phyloP scores from a whole-genome alignment of 148 eudicot genomes.

The Polygonum maritimum region DNA sequence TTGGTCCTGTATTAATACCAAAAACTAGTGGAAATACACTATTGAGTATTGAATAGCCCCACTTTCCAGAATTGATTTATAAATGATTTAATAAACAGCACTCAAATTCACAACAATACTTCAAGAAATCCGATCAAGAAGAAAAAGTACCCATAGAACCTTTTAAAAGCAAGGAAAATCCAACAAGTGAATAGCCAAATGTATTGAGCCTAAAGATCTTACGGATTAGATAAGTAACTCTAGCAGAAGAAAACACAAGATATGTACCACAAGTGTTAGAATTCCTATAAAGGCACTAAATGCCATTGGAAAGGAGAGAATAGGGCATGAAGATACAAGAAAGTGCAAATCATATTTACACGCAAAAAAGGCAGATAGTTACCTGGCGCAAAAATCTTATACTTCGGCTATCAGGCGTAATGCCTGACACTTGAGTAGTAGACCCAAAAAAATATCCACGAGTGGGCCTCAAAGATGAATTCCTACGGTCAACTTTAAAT shows the following conservation, averaged over 20 bases:
- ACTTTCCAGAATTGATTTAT: too few relatives aligned
- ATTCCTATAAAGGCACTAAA: background rate
- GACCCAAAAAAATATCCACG: slow-evolving; percentile 79
- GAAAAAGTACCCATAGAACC: too few relatives aligned
- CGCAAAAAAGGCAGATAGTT: background rate
- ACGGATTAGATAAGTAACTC: background rate
- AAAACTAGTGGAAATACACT: too few relatives aligned
- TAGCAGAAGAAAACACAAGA: background rate
- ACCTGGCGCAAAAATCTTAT: slow-evolving; percentile 88
- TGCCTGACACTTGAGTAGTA: slow-evolving; percentile 70
- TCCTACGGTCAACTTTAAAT: slow-evolving; percentile 67
- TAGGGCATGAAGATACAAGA: background rate
- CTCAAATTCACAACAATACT: too few relatives aligned
- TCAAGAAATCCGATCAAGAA: too few relatives aligned
- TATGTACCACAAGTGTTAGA: background rate
- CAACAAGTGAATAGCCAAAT: background rate
- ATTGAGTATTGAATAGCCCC: too few relatives aligned
- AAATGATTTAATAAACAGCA: too few relatives aligned
- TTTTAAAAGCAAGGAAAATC: too few relatives aligned
- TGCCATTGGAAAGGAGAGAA: background rate
- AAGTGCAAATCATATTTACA: background rate
- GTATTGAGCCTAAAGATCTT: background rate
- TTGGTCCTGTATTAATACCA: too few relatives aligned
- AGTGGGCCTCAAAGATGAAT: slow-evolving; percentile 83
- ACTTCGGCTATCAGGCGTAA: slow-evolving; percentile 71